A percentile compares a stretch with the other conserved stretches of the same genome.
These are phyloP conservation scores for Graphiopsis chlorocephala DNA, from an alignment of 2,329 filamentous ascomycete genomes.

Conservation along the genomic window DNA sequence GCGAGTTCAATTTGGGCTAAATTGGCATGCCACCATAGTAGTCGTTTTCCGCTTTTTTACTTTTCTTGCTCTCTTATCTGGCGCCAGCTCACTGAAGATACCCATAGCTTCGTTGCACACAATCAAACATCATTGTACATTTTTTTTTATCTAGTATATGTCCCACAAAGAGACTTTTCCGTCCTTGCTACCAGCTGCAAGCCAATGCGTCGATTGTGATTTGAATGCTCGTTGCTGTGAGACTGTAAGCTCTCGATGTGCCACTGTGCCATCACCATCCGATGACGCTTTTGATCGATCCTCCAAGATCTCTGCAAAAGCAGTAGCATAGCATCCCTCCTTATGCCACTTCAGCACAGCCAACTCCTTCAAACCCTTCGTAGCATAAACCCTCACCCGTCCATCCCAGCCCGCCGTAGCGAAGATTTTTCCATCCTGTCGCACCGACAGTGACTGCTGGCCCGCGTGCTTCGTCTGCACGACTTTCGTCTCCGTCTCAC, in stretches of 20 bases:
- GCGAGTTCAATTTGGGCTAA: constrained; percentile 57
- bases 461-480: constrained; percentile 83
- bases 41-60: neutral
- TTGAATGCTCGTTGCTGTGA: constrained; percentile 45
- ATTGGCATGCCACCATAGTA: neutral
- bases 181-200: constrained; percentile 88
- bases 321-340: constrained; percentile 78
- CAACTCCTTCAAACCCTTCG: constrained; percentile 77
- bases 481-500: constrained; percentile 16
- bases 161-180: constrained; percentile 96
- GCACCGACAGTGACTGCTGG: constrained; percentile 75
- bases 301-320: constrained; percentile 57
- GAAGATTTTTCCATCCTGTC: constrained; percentile 78
- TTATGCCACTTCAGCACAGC: constrained; percentile 95
- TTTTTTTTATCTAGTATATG: constrained; percentile 58
- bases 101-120: constrained; percentile 16
- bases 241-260: constrained; percentile 24
- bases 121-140: neutral
- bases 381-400: constrained; percentile 71
- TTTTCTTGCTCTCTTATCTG: constrained; percentile 20
- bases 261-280: neutral
- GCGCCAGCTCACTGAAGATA: constrained; percentile 13
- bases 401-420: constrained; percentile 93
- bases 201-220: constrained; percentile 75
- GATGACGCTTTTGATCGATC: neutral